Base-by-base conservation (phyloP, 768 basidiomycete species). In the Holtermanniella nyarrowii region DNA sequence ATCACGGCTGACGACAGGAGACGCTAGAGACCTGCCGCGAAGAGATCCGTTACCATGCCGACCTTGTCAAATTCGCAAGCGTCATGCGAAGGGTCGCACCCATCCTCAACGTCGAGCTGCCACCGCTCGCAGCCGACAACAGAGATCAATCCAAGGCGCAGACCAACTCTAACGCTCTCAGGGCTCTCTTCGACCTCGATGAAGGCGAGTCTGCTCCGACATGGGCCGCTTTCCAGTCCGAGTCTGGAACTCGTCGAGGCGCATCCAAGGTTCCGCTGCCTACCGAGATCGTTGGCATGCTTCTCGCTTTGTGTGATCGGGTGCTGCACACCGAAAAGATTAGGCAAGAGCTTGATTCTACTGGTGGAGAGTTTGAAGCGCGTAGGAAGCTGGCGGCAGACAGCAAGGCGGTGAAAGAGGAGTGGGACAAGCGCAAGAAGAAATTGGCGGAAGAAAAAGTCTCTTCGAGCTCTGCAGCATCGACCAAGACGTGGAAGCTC, bases 31-130 rank as follows among this genome's bases (percentile, higher is more conserved):
- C 10, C 18, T 4, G 23, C 40, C 59, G 61, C 22, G 63, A 65
- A 52, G 63, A 62, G 42, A 42, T 65, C 16, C 47, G 61, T 45
- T 63, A 65, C 41, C 62, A 65, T 48, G 61, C 60, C 42, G 62
- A 65, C 46, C 48, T 62, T 13, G 60, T 60, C 39, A 56, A 60
- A n/a, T 65, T 65, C 48, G 51, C 61, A 7, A 41, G 27, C 16
- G 58, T 65, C 18, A 58, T 50, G 48, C 44, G 50, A n/a, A 21
- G 39, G 4, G 46, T 65, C 13, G 40, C 48, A 7, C 48, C 56
- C 16, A 52, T 53, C 2, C 50, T 60, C 18, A n/a, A 23, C 26
- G 42, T 63, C 7, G 40, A 37, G 5, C 31, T 59, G 16, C 56
- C 61, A 3, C 25, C 51, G 5, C 46, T 49, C 13, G 42, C 54